Conservation (phyloP, 164 flowering plant genomes). For the Vitis rotundifolia region DNA sequence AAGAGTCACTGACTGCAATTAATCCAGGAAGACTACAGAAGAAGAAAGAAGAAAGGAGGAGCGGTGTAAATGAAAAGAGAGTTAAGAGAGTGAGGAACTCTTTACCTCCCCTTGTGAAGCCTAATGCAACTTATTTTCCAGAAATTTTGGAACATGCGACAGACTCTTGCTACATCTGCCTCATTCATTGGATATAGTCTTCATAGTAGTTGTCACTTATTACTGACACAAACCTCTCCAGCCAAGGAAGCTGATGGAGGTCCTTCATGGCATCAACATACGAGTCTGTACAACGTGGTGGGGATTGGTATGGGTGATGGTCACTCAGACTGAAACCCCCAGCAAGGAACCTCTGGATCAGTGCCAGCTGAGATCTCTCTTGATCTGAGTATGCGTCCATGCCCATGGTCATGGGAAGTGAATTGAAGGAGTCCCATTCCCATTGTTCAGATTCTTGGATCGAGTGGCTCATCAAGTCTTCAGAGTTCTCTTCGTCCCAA, state of each 20-base stretch:
- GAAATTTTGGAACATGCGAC: neutral
- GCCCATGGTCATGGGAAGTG: slow-evolving; percentile 54
- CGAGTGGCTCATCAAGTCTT: slow-evolving; percentile 31
- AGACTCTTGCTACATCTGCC: neutral
- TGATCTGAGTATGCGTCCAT: slow-evolving; percentile 85
- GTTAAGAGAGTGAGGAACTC: slow-evolving; percentile 22
- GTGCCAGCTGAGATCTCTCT: slow-evolving; percentile 82
- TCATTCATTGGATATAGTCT: slow-evolving; percentile 57
- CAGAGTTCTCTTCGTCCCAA: slow-evolving; percentile 67
- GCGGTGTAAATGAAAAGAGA: neutral
- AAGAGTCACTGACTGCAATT: neutral
- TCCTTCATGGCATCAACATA: slow-evolving; percentile 88
- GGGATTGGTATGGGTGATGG: slow-evolving; percentile 67
- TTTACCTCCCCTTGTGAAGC: slow-evolving; percentile 4
- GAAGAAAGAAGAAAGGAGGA: slow-evolving; percentile 7
- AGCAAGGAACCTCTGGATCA: slow-evolving; percentile 85
- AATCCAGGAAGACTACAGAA: no score
- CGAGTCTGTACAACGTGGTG: slow-evolving; percentile 79
- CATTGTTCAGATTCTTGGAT: slow-evolving; percentile 64
- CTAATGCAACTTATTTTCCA: neutral
- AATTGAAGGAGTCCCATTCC: slow-evolving; percentile 84
- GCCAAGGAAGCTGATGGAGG: slow-evolving; percentile 97
- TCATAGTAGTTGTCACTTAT: slow-evolving; percentile 90
- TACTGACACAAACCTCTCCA: slow-evolving; percentile 91
- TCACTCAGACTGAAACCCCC: slow-evolving; percentile 84